Evolutionary conservation across 75 land plant genomes (phyloP).

Genomic region (Ceratopteris richardii): DNA sequence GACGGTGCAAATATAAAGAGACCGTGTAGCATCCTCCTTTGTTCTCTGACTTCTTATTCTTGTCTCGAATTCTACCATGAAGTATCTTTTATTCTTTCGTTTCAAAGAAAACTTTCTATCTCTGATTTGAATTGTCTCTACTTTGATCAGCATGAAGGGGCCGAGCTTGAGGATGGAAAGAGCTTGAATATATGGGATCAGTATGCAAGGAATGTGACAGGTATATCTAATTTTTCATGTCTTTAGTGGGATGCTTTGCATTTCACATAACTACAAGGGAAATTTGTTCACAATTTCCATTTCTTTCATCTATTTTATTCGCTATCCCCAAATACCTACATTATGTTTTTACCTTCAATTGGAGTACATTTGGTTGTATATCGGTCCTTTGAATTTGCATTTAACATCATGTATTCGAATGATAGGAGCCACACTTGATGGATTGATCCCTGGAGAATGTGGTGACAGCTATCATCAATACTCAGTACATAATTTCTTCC

Average conservation of each 20-base stretch:
- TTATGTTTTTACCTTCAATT: too few species aligned
- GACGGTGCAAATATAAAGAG: neutral
- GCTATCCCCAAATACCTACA: too few species aligned
- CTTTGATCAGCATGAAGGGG: conserved; percentile 1
- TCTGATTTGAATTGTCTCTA: neutral
- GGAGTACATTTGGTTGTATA: too few species aligned
- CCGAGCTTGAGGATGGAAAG: neutral
- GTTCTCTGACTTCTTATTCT: neutral
- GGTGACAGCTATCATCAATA: neutral
- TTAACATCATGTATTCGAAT: too few species aligned
- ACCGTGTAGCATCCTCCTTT: neutral
- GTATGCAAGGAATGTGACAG: neutral
- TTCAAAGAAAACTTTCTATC: neutral
- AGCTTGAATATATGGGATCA: neutral
- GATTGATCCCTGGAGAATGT: neutral
- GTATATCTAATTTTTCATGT: neutral
- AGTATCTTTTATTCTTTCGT: neutral
- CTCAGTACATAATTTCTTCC: neutral
- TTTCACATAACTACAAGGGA: too few species aligned
- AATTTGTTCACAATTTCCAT: too few species aligned
- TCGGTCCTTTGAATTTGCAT: too few species aligned
- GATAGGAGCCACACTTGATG: neutral
- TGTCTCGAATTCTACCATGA: neutral
- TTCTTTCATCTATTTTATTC: too few species aligned
- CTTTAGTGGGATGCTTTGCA: neutral